A percentile compares a stretch with the other conserved stretches of the same genome.
phyloP scores from a whole-genome alignment of 257 asterid genomes.

The Scutellaria galericulata region DNA sequence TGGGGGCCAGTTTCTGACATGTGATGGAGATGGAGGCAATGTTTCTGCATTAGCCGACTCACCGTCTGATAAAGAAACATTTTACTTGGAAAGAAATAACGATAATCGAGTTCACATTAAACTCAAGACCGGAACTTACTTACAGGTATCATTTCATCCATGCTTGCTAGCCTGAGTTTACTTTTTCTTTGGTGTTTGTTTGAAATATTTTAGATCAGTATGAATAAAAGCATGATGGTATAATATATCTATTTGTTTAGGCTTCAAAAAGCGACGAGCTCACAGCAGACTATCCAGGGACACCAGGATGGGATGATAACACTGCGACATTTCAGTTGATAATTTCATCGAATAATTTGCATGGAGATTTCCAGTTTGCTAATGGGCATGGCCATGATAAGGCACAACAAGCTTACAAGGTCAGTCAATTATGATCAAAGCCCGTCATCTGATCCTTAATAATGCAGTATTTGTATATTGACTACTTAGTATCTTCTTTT shows the following conservation, averaged over 20 bases:
- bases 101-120: conserved; percentile 61
- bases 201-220: not conserved
- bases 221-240: not conserved
- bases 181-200: not conserved
- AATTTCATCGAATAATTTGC: conserved; percentile 57
- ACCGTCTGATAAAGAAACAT: conserved; percentile 63
- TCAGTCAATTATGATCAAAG: conserved; percentile 29
- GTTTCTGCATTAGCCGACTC: conserved; percentile 60
- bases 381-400: conserved; percentile 75
- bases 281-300: conserved; percentile 79
- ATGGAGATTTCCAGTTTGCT: conserved; percentile 88
- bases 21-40: conserved; percentile 53
- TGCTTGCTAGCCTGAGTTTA: not conserved
- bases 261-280: conserved; percentile 69
- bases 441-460: conserved; percentile 7
- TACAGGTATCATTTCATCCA: conserved; percentile 53
- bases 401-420: conserved; percentile 69
- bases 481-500: conserved; percentile 28
- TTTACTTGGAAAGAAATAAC: conserved; percentile 66
- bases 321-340: conserved; percentile 73
- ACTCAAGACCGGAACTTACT: conserved; percentile 64
- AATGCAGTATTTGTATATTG: not conserved
- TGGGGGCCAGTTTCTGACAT: conserved; percentile 68
- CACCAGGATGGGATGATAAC: conserved; percentile 88
- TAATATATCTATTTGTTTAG: conserved; percentile 49